phyloP scores from a whole-genome alignment of 805 yeast species.

The Wickerhamia fluorescens region DNA sequence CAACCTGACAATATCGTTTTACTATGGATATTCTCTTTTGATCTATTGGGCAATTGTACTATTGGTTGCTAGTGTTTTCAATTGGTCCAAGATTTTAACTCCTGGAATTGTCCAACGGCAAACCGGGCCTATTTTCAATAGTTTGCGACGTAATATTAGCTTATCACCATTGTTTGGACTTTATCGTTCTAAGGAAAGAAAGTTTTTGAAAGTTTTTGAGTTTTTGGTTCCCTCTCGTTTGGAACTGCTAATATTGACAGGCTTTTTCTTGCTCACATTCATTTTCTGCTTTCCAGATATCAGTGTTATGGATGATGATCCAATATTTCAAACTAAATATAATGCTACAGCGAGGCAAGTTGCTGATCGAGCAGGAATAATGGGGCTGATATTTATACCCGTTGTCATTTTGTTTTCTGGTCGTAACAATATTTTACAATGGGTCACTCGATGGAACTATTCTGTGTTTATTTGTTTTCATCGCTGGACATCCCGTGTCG shows the following conservation, averaged over 20 bases:
- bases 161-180: slow-evolving; percentile 30
- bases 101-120: slow-evolving; percentile 27
- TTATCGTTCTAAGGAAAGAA: slow-evolving; percentile 18
- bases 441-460: slow-evolving; percentile 9
- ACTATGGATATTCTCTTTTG: slow-evolving; percentile 17
- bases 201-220: slow-evolving; percentile 14
- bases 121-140: slow-evolving; percentile 17
- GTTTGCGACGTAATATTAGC: slow-evolving; percentile 14
- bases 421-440: slow-evolving; percentile 14
- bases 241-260: slow-evolving; percentile 9
- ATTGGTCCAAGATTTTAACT: slow-evolving; percentile 10
- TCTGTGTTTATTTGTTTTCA: slow-evolving; percentile 14
- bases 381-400: slow-evolving; percentile 27
- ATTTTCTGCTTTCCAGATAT: slow-evolving; percentile 18
- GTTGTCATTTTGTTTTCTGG: slow-evolving; percentile 16
- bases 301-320: slow-evolving; percentile 22
- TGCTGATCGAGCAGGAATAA: slow-evolving; percentile 49
- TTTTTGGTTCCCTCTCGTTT: slow-evolving; percentile 13
- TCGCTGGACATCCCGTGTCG: slow-evolving; percentile 16
- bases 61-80: slow-evolving; percentile 3
- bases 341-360: slow-evolving; percentile 32
- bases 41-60: slow-evolving; percentile 14
- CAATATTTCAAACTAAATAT: slow-evolving; percentile 26
- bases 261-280: slow-evolving; percentile 25
- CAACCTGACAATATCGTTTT: slow-evolving; percentile 18